phyloP scores from a whole-genome alignment of 208 protist genomes.

The Leishmania braziliensis region DNA sequence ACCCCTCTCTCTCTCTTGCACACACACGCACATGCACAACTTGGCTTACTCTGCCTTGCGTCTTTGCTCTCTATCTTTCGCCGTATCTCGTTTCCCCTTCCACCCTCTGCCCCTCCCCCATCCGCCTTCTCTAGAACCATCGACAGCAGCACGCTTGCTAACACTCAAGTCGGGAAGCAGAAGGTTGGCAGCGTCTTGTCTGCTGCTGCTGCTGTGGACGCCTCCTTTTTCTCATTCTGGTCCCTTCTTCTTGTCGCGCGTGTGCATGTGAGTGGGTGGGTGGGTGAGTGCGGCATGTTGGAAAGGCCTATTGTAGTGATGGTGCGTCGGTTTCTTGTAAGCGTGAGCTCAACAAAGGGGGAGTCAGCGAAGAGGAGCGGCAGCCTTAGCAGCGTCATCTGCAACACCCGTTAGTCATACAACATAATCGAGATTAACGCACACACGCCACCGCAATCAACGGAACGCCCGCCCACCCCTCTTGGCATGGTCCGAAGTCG shows the following conservation, averaged over 20 bases:
- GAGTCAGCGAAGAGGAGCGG: background rate
- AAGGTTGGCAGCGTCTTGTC: background rate
- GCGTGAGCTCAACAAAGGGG: background rate
- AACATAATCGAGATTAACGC: background rate
- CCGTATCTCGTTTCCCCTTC: no score
- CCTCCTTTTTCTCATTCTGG: background rate
- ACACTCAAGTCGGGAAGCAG: background rate
- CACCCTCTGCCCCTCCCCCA: background rate
- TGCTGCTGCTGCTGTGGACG: background rate
- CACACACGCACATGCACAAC: background rate
- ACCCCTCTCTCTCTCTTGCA: constrained; percentile 3
- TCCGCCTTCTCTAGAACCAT: background rate
- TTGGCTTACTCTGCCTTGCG: background rate
- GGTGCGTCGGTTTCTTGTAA: background rate
- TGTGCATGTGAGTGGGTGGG: background rate
- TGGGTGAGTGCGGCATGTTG: background rate
- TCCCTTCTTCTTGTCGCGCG: background rate
- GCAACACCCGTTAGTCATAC: background rate
- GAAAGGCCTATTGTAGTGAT: background rate
- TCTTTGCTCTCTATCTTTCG: background rate
- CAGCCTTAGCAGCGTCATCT: background rate
- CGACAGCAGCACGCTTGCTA: background rate
- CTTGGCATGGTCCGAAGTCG: constrained; percentile 29
- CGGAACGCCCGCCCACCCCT: background rate
- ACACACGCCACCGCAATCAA: background rate